These are phyloP conservation scores for Penicillium crustosum DNA, from an alignment of 2,329 filamentous ascomycete species.

Conservation along the genomic window DNA sequence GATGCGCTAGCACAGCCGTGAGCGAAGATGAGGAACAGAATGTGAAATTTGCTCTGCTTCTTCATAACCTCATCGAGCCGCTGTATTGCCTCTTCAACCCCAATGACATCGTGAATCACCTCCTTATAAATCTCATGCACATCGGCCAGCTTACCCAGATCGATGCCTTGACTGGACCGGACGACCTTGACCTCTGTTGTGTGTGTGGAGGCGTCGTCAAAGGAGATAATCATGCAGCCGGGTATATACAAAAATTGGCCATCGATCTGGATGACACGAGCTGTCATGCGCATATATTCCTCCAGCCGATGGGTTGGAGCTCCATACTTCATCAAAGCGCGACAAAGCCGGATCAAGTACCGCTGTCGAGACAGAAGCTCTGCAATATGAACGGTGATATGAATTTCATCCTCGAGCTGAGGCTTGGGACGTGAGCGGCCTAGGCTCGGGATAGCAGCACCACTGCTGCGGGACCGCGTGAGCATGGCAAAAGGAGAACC, in stretches of 20 bases:
- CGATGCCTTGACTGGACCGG: slow-evolving; percentile 43
- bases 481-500: slow-evolving; percentile 33
- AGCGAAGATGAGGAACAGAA: slow-evolving; percentile 59
- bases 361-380: slow-evolving; percentile 74
- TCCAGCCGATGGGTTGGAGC: slow-evolving; percentile 89
- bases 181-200: slow-evolving; percentile 50
- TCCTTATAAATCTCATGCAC: slow-evolving; percentile 51
- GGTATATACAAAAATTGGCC: slow-evolving; percentile 88
- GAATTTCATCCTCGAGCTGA: slow-evolving; percentile 50
- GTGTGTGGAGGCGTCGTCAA: slow-evolving; percentile 57
- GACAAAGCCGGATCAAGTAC: slow-evolving; percentile 81
- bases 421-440: slow-evolving; percentile 15
- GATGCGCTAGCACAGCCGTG: slow-evolving; percentile 74
- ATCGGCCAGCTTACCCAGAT: slow-evolving; percentile 45
- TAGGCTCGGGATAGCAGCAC: slow-evolving; percentile 29
- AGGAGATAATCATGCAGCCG: slow-evolving; percentile 91
- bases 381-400: slow-evolving; percentile 62
- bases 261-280: slow-evolving; percentile 83
- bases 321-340: slow-evolving; percentile 83
- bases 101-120: slow-evolving; percentile 49
- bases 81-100: slow-evolving; percentile 46
- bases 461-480: slow-evolving; percentile 40
- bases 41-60: slow-evolving; percentile 56
- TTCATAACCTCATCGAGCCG: slow-evolving; percentile 56
- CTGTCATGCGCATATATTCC: slow-evolving; percentile 85